Evolutionary conservation across 2,329 filamentous ascomycete genomes (phyloP), one percentile per base, ranked within the genome.

Genomic region (Malbranchea zuffiana): DNA sequence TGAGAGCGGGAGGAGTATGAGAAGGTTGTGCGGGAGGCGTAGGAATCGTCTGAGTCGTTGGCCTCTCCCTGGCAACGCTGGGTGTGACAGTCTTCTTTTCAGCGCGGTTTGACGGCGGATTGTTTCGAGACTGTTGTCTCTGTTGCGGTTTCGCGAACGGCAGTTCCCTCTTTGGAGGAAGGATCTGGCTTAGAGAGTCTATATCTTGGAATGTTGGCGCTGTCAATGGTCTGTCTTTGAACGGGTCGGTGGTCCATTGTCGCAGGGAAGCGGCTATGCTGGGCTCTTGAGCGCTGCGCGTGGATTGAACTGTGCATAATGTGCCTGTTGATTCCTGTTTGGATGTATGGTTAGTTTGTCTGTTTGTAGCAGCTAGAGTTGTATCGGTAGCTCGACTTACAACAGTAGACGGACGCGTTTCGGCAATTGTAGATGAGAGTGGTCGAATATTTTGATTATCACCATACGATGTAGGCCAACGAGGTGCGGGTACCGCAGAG

Each of bases 131-230:
- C n/a, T 33, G 30, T 25, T 17, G 28, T 30, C 29, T 38, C 5
- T 17, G 35, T 10, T 37, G 45, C 13, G 50, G 48, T 37, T 51
- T 60, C 17, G 50, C 36, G 38, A 66, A 67, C 2, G 63, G 63
- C 0, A 67, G 51, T 11, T 58, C 50, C 42, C 63, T 45, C 41
- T 54, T 63, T 13, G 63, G 63, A 11, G 63, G 63, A n/a, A 66
- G 49, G 35, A 55, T 47, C 30, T 57, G 44, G 20, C 54, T 51
- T 3, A 61, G 46, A n/a, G 48, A 41, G 16, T 54, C 44, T 5
- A 46, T 32, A 11, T 56, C 52, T 27, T 51, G 51, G 13, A 46
- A 51, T 3, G 42, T 45, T 13, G 53, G 50, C 5, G 50, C 44
- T 5, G 55, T 55, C 5, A 50, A 46, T 6, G 50, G 53, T 31